Evolutionary conservation across 148 eudicot genomes (phyloP), one percentile per base, ranked within the genome.

Genomic region (Amaranthus cruentus): DNA sequence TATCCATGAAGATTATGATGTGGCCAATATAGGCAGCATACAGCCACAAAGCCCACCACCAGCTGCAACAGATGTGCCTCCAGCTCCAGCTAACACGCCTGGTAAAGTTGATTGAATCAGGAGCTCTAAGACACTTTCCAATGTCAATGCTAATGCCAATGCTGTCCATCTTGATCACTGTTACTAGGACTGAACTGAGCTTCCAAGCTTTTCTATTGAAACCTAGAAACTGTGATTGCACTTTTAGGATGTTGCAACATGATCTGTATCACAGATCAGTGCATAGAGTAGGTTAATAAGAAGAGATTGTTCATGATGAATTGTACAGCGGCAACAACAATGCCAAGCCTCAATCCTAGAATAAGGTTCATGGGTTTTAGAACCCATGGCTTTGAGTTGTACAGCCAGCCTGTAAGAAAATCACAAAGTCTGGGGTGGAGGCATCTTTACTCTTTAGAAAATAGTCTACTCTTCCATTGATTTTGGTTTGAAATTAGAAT

Each of bases 1-100:
- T 6, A 80, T 91, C 43, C 84, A 84, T 13, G 93, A 89, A 52
- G 89, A 82, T 73, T 81, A 77, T 76, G 62, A 69, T 11, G 70
- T 85, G 77, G 80, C 79, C 18, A 77, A 59, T 72, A 81, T 84
- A 62, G 74, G 80, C 78, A 83, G 81, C 3, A 84, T 91, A 56
- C 78, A 51, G 58, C 86, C 89, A 56, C 90, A 86, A 71, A 84
- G 87, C 79, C 93, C 96, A 52, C 73, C 88, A 58, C 63, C 88
- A 55, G 73, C 51, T 63, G 77, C 85, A 64, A 28, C 73, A 46
- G 77, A 79, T 72, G 74, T 77, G 70, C 83, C 81, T 66, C 75
- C 77, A 28, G 74, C 81, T 66, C 75, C 77, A 28, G 74, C 68
- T 14, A 75, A 75, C 52, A 65, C 79, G 4, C 43, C 85, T 6